Base-by-base conservation (phyloP, 2,329 filamentous ascomycete genomes). In the Calcarisporium arbuscula region DNA sequence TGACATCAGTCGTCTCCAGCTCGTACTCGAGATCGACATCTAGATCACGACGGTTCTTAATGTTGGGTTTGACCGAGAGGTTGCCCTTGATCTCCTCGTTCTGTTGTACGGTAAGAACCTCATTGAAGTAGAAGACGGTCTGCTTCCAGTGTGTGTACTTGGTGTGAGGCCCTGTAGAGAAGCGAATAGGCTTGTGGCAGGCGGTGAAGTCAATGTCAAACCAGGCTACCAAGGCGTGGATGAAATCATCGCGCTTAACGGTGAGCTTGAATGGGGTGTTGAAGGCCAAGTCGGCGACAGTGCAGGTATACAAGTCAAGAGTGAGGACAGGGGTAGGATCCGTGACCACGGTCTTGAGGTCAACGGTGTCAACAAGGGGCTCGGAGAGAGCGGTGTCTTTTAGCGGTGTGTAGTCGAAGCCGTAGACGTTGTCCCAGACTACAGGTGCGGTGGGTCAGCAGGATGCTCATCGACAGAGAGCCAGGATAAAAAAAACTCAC, bases 71-170 rank as follows among this genome's bases (percentile, higher is more conserved):
- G 67, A 90, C 94, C 44, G 78, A 72, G 26, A 98, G 67, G 20
- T 72, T 68, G 52, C 86, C 85, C 40, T 68, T 65, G 40, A 98
- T 72, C 52, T 77, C 72, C 70, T 98, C 92, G 38, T 83, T 87
- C 54, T 86, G 74, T 62, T 94, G 82, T 23, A 95, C 88, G 14
- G 89, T 96, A 45, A 98, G 69, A 21, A 95, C 85, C 49, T 98
- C 89, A 54, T 85, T 79, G 44, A 98, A 73, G 68, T 98, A 98
- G 69, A 98, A 96, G 43, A 98, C 92, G 10, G 92, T 98, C 72
- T 98, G 92, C 71, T 98, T 98, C 92, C 92, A 98, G 74, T 98
- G 92, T 14, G 92, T 98, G 69, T 96, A 96, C 69, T 95, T 96
- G 51, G 90, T 94, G 67, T 96, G 92, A 19, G 92, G 92, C 16